Evolutionary conservation across 2,329 filamentous ascomycete species (phyloP), one percentile per base, ranked within the genome.

Genomic region (Sporothrix schenckii): DNA sequence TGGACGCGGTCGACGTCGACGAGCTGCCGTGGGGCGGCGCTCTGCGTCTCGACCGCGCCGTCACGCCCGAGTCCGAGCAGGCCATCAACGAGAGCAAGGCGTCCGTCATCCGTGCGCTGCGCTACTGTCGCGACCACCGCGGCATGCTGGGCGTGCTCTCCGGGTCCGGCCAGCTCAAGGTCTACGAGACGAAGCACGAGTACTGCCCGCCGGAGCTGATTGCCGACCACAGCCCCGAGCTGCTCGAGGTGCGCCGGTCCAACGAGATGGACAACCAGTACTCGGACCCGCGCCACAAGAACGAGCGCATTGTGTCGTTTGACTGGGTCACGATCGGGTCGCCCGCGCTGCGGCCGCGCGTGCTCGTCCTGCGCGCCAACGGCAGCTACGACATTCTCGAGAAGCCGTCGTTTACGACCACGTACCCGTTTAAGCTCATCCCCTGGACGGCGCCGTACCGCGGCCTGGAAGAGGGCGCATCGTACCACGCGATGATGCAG

Each of bases 281-380:
- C 74, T 80, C 82, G 34, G 85, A 86, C 66, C 79, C 81, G 44
- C 80, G 81, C 44, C 81, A 83, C 73, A 85, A 85, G 77, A 83
- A 85, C 74, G 86, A 89, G 69, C 84, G 86, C 24, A 89, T 90
- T 44, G 87, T 90, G 9, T 90, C 88, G 0, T 90, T 90, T 76
- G 88, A 91, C 76, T 91, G 88, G 88, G 80, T 90, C 11, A 89
- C 86, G 3, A 80, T 89, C 61, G 82, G 84, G 13, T 87, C 85
- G 3, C 81, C 86, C 3, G 82, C 83, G 16, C 76, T 89, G 65
- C 84, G 84, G 30, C 87, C 87, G 41, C 83, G 88, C n/a, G 79
- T 88, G 52, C 77, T 90, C 30, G 87, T 87, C 1, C 77, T 90
- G 34, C 83, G 88, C 34, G 86, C 86, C 47, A 89, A 85, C 72